Base-by-base conservation (phyloP, 2,329 filamentous ascomycete genomes). In the Fusarium sp. region DNA sequence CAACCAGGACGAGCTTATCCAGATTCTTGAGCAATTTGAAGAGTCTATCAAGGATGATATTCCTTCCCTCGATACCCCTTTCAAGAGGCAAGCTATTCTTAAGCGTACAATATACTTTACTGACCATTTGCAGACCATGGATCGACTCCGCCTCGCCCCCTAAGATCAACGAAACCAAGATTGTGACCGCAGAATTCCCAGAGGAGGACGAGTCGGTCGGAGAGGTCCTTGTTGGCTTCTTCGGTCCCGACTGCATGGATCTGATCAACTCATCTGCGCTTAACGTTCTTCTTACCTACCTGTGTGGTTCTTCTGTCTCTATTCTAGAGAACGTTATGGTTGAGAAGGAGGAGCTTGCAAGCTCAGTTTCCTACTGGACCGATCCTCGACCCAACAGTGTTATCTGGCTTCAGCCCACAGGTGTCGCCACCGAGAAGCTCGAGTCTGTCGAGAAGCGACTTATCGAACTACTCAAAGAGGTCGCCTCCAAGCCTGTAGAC, bases 181-280 rank as follows among this genome's bases (percentile, higher is more conserved):
- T 97, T 15, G 89, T 95, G 71, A 93, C 87, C 1, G 91, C 97
- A 29, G 91, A 97, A 68, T 99, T 99, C 75, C 96, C 96, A 0
- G 96, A 99, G 78, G 95, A 98, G 75, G 96, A 99, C 72, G 96
- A 99, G 78, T 95, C 94, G 0, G 92, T 91, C 59, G 96, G 96
- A 40, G 95, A 98, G 77, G 90, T 98, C 52, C 83, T 93, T 51
- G 90, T 98, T 22, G 92, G 88, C 2, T 97, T 97, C 81, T 90
- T 98, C 59, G 96, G 96, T 1, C 96, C 96, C 1, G 87, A 91
- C 73, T 94, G 92, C 79, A 92, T 88, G 56, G 90, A 98, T 73
- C 80, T 88, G 4, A 78, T 92, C 25, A 83, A 87, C 43, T 88
- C 88, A 14, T 91, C 90, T 16, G 96, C 95, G 2, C 82, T 98